Evolutionary conservation across 2,329 filamentous ascomycete genomes (phyloP), one percentile per base, ranked within the genome.

Genomic region (Ceratocystiopsis minuta): DNA sequence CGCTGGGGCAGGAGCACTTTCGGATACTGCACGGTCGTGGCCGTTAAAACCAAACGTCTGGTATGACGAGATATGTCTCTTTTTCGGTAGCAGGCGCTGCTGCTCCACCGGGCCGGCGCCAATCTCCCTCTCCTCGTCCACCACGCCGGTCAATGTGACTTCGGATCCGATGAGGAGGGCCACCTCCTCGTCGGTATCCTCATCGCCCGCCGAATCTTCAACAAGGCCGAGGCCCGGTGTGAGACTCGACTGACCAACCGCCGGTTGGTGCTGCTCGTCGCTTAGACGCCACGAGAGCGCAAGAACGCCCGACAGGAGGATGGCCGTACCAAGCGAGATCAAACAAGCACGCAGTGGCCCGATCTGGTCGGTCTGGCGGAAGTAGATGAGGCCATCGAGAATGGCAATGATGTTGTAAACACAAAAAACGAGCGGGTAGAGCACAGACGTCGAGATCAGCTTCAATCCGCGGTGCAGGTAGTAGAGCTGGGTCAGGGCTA

Each of bases 351-450:
- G 78, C 3, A 90, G 61, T 1, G 75, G 68, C 15, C 78, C 76
- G 48, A 98, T 75, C 43, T 82, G 70, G 49, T 85, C 79, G 41
- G 80, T 81, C 60, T 98, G 90, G 52, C 80, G 72, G 63, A 96
- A 98, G 61, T 96, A 98, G 53, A 98, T 94, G 51, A 98, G 69
- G 31, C 90, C 90, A 60, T 98, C 90, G 51, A 96, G 67, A 51
- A 98, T 98, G 50, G 90, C 90, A 54, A 96, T 87, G 54, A 98
- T 94, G 67, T 98, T 98, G 69, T 96, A 98, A 49, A 96, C 76
- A 68, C 90, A 98, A 61, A 98, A 98, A 34, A 96, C 87, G 52
- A 96, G 78, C 6, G 90, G 90, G 60, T 98, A 98, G 50, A 98
- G 69, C 47, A 96, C 80, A 53, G 85, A 94, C 17, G 90, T 96